Percentiles rank a stretch among this genome's conserved stretches.
Evolutionary conservation across 75 land plant genomes (phyloP).

Genomic region (Gnetum montanum): DNA sequence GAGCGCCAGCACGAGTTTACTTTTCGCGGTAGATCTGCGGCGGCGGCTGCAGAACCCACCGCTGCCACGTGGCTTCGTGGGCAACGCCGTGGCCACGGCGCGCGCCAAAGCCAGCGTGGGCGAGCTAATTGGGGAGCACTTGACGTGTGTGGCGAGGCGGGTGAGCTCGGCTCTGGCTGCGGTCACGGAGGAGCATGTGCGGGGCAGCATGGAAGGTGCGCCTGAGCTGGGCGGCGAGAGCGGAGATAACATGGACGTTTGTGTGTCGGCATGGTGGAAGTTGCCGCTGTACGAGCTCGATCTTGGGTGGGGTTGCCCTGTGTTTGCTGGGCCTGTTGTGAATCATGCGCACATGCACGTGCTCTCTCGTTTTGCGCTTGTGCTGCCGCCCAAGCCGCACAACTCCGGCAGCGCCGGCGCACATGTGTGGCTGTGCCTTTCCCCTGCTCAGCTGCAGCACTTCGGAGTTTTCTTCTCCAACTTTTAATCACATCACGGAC

Average conservation of each 20-base stretch:
- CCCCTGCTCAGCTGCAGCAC: too few species aligned
- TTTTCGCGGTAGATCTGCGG: slow-evolving; percentile 49
- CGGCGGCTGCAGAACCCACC: slow-evolving; percentile 21
- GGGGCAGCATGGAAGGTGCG: slow-evolving; percentile 46
- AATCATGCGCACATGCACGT: too few species aligned
- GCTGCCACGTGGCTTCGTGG: slow-evolving; percentile 29
- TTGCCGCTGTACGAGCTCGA: slow-evolving; percentile 50
- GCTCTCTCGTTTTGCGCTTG: too few species aligned
- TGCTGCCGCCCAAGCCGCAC: too few species aligned
- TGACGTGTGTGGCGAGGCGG: slow-evolving; percentile 25
- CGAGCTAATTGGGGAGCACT: slow-evolving; percentile 18
- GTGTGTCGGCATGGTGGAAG: slow-evolving; percentile 64
- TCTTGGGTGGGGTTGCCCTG: slow-evolving; percentile 57
- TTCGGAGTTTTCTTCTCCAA: too few species aligned
- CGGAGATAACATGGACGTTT: slow-evolving; percentile 27
- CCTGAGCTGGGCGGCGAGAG: slow-evolving; percentile 39
- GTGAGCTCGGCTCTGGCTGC: slow-evolving; percentile 23
- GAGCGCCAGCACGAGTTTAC: slow-evolving; percentile 12
- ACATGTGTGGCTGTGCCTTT: too few species aligned
- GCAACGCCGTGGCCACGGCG: slow-evolving; percentile 41
- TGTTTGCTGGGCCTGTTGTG: slow-evolving; percentile 53
- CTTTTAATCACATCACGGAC: too few species aligned
- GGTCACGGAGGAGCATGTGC: slow-evolving; percentile 32
- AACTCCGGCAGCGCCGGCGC: too few species aligned
- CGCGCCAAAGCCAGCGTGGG: slow-evolving; percentile 16